Base-by-base conservation (phyloP, 805 yeast genomes). In the Maudiozyma saulgeensis region DNA sequence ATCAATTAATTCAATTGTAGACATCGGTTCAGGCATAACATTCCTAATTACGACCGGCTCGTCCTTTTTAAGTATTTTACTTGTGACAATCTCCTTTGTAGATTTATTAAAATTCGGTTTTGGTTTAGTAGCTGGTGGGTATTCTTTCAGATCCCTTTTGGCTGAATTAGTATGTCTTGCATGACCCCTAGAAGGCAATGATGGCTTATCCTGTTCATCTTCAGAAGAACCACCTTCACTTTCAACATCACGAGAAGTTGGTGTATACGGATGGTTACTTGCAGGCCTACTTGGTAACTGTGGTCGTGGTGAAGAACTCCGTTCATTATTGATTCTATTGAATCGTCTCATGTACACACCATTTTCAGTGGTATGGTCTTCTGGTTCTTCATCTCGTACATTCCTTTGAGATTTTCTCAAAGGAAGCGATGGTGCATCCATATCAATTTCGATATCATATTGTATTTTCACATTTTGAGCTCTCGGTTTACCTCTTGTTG, bases 401-500 rank as follows among this genome's bases (percentile, higher is more conserved):
- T 31, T 37, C 32, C 41, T 37, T 21, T 38, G 43, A 5, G 41
- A 11, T 16, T 34, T 46, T 44, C 45, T 44, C 9, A 48, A 49
- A 5, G 46, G 48, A 31, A 47, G 26, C 9, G 46, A 37, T 13
- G 49, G 51, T 16, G 47, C 48, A 32, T 44, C 47, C n/a, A 40
- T 6, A 34, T 44, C 51, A 13, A 35, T 34, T 8, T 48, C 47
- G 4, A 39, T 23, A 38, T 43, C 35, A 34, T 43, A 43, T 21
- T 34, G 26, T 13, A 28, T 7, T 34, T 41, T 40, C 15, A 43
- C 31, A 18, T 19, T 35, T 18, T 35, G 25, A 11, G 15, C 5
- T 49, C 65, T 56, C 4, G 64, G 61, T 44, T 51, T 54, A 7
- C 64, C 66, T 39, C 66, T 58, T 15, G 57, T 49, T 11, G 67